Percentiles rank a stretch among this genome's conserved stretches.
Conservation (phyloP, 352 stramenopile genomes). For the Pythium dissotocum region DNA sequence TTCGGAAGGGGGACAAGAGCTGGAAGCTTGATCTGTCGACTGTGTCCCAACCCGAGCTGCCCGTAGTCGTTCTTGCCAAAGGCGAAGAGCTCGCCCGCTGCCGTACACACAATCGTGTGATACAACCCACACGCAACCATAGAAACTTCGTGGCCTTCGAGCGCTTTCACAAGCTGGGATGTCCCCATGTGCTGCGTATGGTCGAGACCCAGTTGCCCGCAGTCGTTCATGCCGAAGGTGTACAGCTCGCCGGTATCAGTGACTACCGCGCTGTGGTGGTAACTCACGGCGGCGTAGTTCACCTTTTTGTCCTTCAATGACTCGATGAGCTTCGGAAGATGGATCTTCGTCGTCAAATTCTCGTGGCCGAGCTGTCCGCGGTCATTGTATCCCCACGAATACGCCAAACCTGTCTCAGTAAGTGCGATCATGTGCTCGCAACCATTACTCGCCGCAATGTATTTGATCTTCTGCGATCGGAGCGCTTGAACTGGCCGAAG, state of each 20-base stretch:
- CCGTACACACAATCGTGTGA: slow-evolving; percentile 80
- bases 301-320: slow-evolving; percentile 84
- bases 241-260: slow-evolving; percentile 77
- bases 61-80: slow-evolving; percentile 90
- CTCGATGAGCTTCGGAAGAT: slow-evolving; percentile 84
- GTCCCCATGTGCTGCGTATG: slow-evolving; percentile 76
- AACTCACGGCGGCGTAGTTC: slow-evolving; percentile 77
- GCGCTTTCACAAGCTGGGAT: slow-evolving; percentile 70
- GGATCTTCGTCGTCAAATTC: slow-evolving; percentile 83
- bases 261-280: slow-evolving; percentile 83
- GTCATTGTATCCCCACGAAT: slow-evolving; percentile 90
- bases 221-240: slow-evolving; percentile 91
- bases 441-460: slow-evolving; percentile 85
- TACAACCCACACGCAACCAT: slow-evolving; percentile 86
- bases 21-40: slow-evolving; percentile 71
- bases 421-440: slow-evolving; percentile 89
- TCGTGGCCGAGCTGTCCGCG: slow-evolving; percentile 85
- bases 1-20: slow-evolving; percentile 60
- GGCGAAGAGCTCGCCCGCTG: slow-evolving; percentile 63
- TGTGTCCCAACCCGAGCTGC: slow-evolving; percentile 80
- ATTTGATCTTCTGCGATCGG: slow-evolving; percentile 76
- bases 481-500: slow-evolving; percentile 76
- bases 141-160: slow-evolving; percentile 71
- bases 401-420: slow-evolving; percentile 75
- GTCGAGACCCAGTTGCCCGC: slow-evolving; percentile 81